Base-by-base conservation (phyloP, 352 stramenopile species). In the Globisporangium cylindrosporum region DNA sequence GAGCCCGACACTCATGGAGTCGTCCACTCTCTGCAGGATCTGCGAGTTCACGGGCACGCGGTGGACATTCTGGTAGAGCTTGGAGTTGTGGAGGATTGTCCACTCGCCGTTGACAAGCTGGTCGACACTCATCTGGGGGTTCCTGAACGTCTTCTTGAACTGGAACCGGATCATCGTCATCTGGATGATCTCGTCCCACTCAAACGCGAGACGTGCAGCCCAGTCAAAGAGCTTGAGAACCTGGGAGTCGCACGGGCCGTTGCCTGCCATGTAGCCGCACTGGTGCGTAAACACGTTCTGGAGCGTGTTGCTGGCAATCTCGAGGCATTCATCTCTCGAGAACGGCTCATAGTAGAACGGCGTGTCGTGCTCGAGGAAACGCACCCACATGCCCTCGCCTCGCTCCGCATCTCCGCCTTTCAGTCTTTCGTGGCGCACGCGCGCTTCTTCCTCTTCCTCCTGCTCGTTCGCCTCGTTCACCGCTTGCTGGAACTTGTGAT, bases 341-440 rank as follows among this genome's bases (percentile, higher is more conserved):
- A 59, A 58, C 18, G 46, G 60, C 18, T 46, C 43, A 46, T 66
- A 66, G 60, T 59, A 66, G 60, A 66, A 58, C 43, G 60, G 60
- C 9, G n/a, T 22, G 9, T 66, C 60, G 18, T 46, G 41, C 46
- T 27, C 43, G 29, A 66, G 43, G 18, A 66, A 57, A 3, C 25
- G 48, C 15, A 66, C 32, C 60, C 60, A 66, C 14, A 5, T 29
- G 29, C 59, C 49, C 24, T 64, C 58, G 14, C 34, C 58, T 14
- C 22, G 27, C n/a, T 8, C n/a, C 5, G 12, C 22, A 8, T 24
- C 34, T 38, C 20, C 25, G 4, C 34, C 43, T 4, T 48, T 43
- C 59, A 22, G 27, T 9, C 46, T 25, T 25, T 27, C 25, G 41
- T 43, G 27, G 24, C 22, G 41, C 25, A 32, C 59, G 18, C 18